These are phyloP conservation scores for Neopestalotiopsis rosae DNA, from an alignment of 2,329 filamentous ascomycete species.

Conservation along the genomic window DNA sequence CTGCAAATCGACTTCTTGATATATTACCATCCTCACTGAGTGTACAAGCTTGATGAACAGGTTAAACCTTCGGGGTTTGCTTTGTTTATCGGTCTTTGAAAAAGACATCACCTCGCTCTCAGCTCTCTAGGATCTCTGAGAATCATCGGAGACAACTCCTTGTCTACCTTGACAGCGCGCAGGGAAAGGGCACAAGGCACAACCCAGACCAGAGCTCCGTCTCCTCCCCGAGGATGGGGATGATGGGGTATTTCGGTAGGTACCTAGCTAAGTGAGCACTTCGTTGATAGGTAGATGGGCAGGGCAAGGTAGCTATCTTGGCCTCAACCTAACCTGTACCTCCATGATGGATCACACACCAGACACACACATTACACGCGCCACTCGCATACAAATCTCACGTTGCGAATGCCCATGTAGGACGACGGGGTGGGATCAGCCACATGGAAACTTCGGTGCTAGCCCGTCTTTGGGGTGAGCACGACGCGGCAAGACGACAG, in stretches of 20 bases:
- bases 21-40: not conserved
- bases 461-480: conserved; percentile 5
- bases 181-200: not conserved
- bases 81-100: not conserved
- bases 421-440: conserved; percentile 7
- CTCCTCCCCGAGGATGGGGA: not conserved
- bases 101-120: not conserved
- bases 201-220: not conserved
- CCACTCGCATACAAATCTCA: conserved; percentile 3
- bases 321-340: not conserved
- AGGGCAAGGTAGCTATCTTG: not conserved
- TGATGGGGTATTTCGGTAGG: not conserved
- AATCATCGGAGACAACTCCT: not conserved
- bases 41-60: not conserved
- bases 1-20: conserved; percentile 3
- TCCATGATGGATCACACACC: not conserved
- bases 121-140: not conserved
- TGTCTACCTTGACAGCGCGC: not conserved
- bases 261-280: not conserved
- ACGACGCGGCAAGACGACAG: conserved; percentile 10
- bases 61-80: not conserved
- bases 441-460: conserved; percentile 11
- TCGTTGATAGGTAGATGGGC: not conserved
- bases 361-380: not conserved
- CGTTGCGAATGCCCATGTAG: not conserved